A percentile compares a stretch with the other conserved stretches of the same genome.
phyloP scores from a whole-genome alignment of 2,329 filamentous ascomycete species.

The Cladosporium sp. region DNA sequence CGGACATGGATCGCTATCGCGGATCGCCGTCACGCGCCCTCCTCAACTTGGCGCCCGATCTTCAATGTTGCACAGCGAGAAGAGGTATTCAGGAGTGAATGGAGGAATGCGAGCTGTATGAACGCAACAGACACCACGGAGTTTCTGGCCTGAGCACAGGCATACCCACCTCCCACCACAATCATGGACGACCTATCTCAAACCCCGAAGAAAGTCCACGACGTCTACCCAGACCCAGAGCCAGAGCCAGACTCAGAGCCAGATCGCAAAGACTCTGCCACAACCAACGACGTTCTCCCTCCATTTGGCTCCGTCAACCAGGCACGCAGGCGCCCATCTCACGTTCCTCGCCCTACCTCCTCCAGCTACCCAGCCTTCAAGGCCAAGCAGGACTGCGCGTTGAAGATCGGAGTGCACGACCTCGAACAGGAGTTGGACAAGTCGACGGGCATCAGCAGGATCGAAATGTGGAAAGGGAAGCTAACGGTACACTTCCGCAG shows the following conservation, averaged over 20 bases:
- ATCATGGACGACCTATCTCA: conserved; percentile 20
- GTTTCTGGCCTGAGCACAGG: not conserved
- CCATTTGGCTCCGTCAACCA: conserved; percentile 22
- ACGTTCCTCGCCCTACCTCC: conserved; percentile 28
- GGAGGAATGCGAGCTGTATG: not conserved
- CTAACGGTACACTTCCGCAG: conserved; percentile 46
- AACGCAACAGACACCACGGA: not conserved
- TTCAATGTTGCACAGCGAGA: not conserved
- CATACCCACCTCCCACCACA: not conserved
- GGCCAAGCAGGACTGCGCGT: conserved; percentile 26
- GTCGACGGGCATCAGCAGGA: conserved; percentile 22
- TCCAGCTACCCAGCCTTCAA: conserved; percentile 28
- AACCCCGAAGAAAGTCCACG: conserved; percentile 21
- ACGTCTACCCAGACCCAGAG: conserved; percentile 19
- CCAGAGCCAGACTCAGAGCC: not conserved
- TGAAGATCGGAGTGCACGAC: conserved; percentile 27
- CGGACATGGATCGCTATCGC: not conserved
- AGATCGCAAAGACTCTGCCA: conserved; percentile 2
- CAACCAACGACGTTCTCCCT: conserved; percentile 13
- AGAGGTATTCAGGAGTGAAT: not conserved
- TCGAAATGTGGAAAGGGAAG: conserved; percentile 23
- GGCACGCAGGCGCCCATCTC: conserved; percentile 29
- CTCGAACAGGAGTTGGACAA: conserved; percentile 26
- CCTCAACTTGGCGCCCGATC: not conserved
- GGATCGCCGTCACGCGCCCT: not conserved